Percentiles rank a stretch among this genome's conserved stretches.
These are phyloP conservation scores for Collybiopsis luxurians DNA, from an alignment of 768 basidiomycete species.

Conservation along the genomic window DNA sequence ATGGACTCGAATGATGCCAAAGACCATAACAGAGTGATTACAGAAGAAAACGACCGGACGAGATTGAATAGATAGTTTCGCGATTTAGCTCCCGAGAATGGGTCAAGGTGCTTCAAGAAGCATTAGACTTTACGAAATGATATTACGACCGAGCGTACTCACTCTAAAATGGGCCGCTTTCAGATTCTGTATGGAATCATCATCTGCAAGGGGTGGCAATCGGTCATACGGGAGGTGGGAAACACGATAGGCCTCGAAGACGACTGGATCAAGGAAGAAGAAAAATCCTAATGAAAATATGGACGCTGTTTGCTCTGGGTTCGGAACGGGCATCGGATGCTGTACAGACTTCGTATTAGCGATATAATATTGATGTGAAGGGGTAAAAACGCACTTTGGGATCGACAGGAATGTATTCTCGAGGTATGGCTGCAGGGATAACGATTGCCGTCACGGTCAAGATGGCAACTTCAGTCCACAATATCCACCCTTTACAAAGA, in stretches of 20 bases:
- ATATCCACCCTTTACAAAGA: constrained; percentile 27
- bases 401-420: constrained; percentile 42
- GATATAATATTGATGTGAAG: not conserved
- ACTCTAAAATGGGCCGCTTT: constrained; percentile 3
- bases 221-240: constrained; percentile 26
- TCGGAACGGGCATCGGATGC: constrained; percentile 7
- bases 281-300: constrained; percentile 30
- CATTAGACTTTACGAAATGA: too few species aligned
- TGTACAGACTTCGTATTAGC: constrained; percentile 8
- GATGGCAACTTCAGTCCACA: constrained; percentile 41
- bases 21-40: constrained; percentile 26
- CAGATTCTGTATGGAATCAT: constrained; percentile 40
- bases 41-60: constrained; percentile 32
- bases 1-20: constrained; percentile 23
- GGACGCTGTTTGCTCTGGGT: constrained; percentile 34
- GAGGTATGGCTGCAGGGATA: constrained; percentile 41
- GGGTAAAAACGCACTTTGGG: constrained; percentile 26
- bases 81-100: constrained; percentile 34
- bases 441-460: constrained; percentile 34
- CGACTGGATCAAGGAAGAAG: constrained; percentile 18
- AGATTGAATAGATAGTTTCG: constrained; percentile 47
- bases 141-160: not conserved
- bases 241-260: constrained; percentile 4
- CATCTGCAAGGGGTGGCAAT: constrained; percentile 54
- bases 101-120: constrained; percentile 30